These are phyloP conservation scores for Ogataea trehalophila DNA, from an alignment of 805 yeast species.

Conservation along the genomic window DNA sequence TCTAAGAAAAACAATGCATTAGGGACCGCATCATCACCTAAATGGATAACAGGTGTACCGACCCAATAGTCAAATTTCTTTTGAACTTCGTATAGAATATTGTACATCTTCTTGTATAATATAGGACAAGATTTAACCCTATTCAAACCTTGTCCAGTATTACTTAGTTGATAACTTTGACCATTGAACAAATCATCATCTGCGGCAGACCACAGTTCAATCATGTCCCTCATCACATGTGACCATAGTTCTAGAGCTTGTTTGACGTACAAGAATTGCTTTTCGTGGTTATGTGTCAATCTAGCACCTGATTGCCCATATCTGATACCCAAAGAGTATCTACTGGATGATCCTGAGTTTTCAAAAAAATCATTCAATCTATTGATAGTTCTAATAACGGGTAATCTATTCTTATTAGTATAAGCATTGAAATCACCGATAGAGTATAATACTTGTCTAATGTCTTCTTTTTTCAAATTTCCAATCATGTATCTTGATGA, in stretches of 20 bases:
- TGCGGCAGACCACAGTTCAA: conserved; percentile 70
- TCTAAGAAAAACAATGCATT: conserved; percentile 76
- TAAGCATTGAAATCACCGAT: conserved; percentile 77
- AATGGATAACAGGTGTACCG: conserved; percentile 74
- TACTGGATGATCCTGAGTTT: conserved; percentile 21
- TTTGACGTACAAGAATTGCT: conserved; percentile 69
- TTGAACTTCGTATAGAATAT: conserved; percentile 62
- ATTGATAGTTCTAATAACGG: conserved; percentile 58
- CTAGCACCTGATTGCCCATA: conserved; percentile 68
- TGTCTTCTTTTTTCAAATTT: conserved; percentile 51
- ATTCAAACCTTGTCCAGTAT: conserved; percentile 80
- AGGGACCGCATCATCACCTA: conserved; percentile 83
- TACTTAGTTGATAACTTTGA: conserved; percentile 50
- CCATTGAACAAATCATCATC: conserved; percentile 65
- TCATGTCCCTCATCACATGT: conserved; percentile 72
- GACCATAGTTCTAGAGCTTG: conserved; percentile 77
- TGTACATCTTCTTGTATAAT: conserved; percentile 65
- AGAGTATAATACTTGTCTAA: conserved; percentile 70
- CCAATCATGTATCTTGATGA: conserved; percentile 42
- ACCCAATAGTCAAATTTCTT: conserved; percentile 63
- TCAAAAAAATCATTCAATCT: conserved; percentile 45
- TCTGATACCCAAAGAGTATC: conserved; percentile 54
- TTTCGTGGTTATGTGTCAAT: conserved; percentile 65
- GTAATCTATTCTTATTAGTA: conserved; percentile 61
- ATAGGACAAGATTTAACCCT: conserved; percentile 72